Conservation (phyloP, 345 rosid genomes). For the Microcos paniculata region DNA sequence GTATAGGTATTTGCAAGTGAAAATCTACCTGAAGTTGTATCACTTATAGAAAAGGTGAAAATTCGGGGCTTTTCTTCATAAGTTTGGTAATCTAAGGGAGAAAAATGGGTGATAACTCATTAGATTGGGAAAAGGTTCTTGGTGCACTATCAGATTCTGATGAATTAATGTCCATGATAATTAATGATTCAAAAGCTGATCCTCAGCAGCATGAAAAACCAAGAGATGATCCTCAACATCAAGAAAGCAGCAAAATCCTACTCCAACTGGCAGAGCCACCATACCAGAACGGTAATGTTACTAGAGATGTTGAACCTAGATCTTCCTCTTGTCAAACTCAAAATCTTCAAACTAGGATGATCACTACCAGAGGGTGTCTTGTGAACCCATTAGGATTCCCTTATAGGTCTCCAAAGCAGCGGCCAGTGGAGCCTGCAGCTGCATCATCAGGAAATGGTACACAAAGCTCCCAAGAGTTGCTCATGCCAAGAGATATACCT, state of each 20-base stretch:
- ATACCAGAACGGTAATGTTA: not conserved
- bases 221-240: not conserved
- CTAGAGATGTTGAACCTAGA: not conserved
- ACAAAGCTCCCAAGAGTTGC: not conserved
- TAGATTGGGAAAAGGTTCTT: not conserved
- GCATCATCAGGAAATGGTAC: not conserved
- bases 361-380: not conserved
- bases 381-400: constrained; percentile 7
- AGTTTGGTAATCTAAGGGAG: not conserved
- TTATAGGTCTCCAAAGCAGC: not conserved
- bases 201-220: too few species aligned
- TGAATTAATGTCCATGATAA: not conserved
- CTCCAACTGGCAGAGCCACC: not conserved
- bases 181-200: not conserved
- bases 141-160: not conserved
- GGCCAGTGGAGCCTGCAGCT: not conserved
- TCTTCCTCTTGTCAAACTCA: constrained; percentile 2
- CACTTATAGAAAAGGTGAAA: not conserved
- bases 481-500: not conserved
- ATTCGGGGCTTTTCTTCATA: not conserved
- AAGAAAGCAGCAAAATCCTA: constrained; percentile 1
- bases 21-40: not conserved
- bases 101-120: constrained; percentile 10
- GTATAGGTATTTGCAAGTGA: not conserved
- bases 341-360: not conserved